phyloP scores from a whole-genome alignment of 2,329 filamentous ascomycete species.

The Aschersonia sp. region DNA sequence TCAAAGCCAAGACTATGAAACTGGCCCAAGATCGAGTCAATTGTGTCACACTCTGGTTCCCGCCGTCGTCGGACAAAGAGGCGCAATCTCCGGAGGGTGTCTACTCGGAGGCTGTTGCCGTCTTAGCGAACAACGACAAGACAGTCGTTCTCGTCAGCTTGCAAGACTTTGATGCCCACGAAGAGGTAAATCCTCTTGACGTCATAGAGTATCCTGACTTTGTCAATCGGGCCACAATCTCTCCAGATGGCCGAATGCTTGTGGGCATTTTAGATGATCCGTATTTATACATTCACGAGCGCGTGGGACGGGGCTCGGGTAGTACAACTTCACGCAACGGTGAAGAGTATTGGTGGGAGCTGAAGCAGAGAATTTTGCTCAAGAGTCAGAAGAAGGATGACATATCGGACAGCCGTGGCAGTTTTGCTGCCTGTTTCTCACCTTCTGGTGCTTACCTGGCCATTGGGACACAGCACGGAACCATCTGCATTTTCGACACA shows the following conservation, averaged over 20 bases:
- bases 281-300: slow-evolving; percentile 68
- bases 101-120: slow-evolving; percentile 44
- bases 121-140: slow-evolving; percentile 82
- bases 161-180: slow-evolving; percentile 34
- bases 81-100: slow-evolving; percentile 14
- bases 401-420: slow-evolving; percentile 43
- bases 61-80: slow-evolving; percentile 18
- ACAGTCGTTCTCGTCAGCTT: slow-evolving; percentile 77
- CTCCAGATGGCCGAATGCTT: slow-evolving; percentile 69
- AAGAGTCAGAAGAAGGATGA: slow-evolving; percentile 43
- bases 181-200: slow-evolving; percentile 44
- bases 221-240: slow-evolving; percentile 91
- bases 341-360: slow-evolving; percentile 32
- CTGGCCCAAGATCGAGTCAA: slow-evolving; percentile 49
- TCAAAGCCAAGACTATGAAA: slow-evolving; percentile 35
- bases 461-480: slow-evolving; percentile 67
- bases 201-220: slow-evolving; percentile 64
- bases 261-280: slow-evolving; percentile 81
- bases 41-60: slow-evolving; percentile 51
- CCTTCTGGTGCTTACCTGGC: slow-evolving; percentile 57
- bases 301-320: slow-evolving; percentile 23
- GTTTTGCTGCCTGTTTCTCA: slow-evolving; percentile 69
- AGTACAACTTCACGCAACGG: slow-evolving; percentile 9
- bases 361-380: slow-evolving; percentile 37
- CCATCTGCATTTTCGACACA: slow-evolving; percentile 61